Conservation (phyloP, 164 flowering plant genomes). For the Annona cherimola region DNA sequence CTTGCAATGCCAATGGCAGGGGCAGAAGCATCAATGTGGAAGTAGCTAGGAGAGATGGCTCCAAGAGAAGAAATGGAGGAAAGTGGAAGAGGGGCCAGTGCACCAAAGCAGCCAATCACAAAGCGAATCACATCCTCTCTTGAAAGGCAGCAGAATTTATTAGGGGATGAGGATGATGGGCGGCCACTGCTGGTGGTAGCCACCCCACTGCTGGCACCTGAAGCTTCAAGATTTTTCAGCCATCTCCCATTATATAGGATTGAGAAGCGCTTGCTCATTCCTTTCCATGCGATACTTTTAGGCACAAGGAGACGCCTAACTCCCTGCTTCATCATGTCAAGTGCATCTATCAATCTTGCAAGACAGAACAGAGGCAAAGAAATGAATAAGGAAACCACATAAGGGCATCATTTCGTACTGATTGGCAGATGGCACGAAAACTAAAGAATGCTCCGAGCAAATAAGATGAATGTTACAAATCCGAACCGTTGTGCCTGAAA, state of each 20-base stretch:
- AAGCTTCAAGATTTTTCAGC: conserved; percentile 65
- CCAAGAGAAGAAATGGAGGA: conserved; percentile 75
- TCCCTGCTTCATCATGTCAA: conserved; percentile 98
- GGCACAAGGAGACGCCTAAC: conserved; percentile 88
- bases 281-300: conserved; percentile 73
- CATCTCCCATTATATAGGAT: conserved; percentile 86
- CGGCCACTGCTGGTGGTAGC: conserved; percentile 30
- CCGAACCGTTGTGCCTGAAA: background rate
- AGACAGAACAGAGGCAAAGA: conserved; percentile 5
- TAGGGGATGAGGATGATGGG: conserved; percentile 35
- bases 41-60: conserved; percentile 51
- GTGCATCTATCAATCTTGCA: conserved; percentile 80
- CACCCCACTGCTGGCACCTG: conserved; percentile 31
- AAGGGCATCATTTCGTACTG: background rate
- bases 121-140: conserved; percentile 90
- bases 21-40: conserved; percentile 50
- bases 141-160: conserved; percentile 81
- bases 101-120: conserved; percentile 89
- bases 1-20: conserved; percentile 55
- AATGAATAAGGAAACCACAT: background rate
- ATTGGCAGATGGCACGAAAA: background rate
- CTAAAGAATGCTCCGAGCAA: background rate
- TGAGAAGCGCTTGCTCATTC: conserved; percentile 93
- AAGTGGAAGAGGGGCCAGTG: conserved; percentile 89
- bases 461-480: background rate